These are phyloP conservation scores for Suhomyces atakaporum DNA, from an alignment of 1,139 yeast species.

Conservation along the genomic window DNA sequence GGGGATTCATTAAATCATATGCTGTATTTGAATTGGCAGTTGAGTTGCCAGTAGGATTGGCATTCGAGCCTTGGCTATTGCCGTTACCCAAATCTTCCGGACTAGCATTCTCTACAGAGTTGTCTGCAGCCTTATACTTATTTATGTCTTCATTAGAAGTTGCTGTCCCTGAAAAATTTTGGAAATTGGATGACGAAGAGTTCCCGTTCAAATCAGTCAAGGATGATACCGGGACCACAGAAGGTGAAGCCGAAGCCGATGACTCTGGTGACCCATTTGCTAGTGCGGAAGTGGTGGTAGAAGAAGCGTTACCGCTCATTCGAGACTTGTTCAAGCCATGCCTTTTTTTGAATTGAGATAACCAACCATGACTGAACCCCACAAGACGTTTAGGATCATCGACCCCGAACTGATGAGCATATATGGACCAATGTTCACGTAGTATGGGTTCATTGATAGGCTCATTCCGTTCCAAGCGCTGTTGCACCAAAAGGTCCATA, in stretches of 20 bases:
- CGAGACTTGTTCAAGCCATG: slow-evolving; percentile 51
- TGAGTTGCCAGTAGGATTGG: slow-evolving; percentile 13
- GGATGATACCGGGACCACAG: slow-evolving; percentile 11
- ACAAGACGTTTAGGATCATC: slow-evolving; percentile 59
- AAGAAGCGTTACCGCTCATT: slow-evolving; percentile 25
- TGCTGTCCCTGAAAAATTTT: slow-evolving; percentile 7
- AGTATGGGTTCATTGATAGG: slow-evolving; percentile 57
- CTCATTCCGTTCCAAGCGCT: slow-evolving; percentile 43
- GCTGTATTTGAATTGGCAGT: slow-evolving; percentile 8
- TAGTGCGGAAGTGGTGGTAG: slow-evolving; percentile 6
- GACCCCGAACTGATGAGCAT: slow-evolving; percentile 58
- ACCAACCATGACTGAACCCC: slow-evolving; percentile 63
- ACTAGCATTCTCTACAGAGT: slow-evolving; percentile 3
- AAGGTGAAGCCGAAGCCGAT: slow-evolving; percentile 11
- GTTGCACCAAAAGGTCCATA: slow-evolving; percentile 55
- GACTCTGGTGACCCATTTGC: slow-evolving; percentile 5
- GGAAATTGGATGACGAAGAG: slow-evolving; percentile 13
- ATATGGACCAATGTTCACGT: slow-evolving; percentile 57
- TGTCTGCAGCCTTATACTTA: slow-evolving; percentile 1
- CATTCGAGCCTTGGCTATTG: slow-evolving; percentile 10
- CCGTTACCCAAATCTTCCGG: slow-evolving; percentile 14
- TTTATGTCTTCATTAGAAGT: not conserved
- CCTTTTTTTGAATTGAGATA: slow-evolving; percentile 58
- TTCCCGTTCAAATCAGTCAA: slow-evolving; percentile 4
- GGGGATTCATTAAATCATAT: slow-evolving; percentile 30